A percentile compares a stretch with the other conserved stretches of the same genome.
phyloP scores from a whole-genome alignment of 768 basidiomycete genomes.

The Termitomyces sp. region DNA sequence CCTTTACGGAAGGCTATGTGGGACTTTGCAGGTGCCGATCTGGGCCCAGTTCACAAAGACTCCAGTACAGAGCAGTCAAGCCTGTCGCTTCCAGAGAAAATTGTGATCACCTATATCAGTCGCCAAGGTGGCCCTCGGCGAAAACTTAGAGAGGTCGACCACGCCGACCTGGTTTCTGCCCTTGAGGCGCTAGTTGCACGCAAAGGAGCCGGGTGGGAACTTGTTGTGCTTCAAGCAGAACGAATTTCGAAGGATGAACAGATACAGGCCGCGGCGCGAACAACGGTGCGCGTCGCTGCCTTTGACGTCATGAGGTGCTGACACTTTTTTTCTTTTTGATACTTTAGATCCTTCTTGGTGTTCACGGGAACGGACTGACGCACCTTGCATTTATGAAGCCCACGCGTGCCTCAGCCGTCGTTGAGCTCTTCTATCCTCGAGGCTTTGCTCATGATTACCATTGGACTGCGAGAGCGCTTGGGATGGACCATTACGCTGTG shows the following conservation, averaged over 20 bases:
- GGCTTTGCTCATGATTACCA: constrained; percentile 88
- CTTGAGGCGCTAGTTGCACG: constrained; percentile 46
- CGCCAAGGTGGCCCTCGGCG: constrained; percentile 54
- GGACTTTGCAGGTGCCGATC: constrained; percentile 55
- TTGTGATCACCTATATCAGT: constrained; percentile 72
- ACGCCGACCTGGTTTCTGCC: constrained; percentile 47
- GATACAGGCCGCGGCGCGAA: constrained; percentile 55
- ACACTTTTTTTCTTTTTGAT: constrained; percentile 1
- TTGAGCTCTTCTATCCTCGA: constrained; percentile 78
- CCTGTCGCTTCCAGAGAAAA: constrained; percentile 38
- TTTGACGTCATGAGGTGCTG: neutral
- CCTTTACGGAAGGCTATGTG: constrained; percentile 64
- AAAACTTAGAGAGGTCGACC: constrained; percentile 52
- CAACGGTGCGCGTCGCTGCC: constrained; percentile 50
- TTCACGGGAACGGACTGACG: constrained; percentile 80
- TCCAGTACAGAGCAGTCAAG: constrained; percentile 19
- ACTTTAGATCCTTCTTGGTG: constrained; percentile 62
- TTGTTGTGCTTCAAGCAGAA: constrained; percentile 61
- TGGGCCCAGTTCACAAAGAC: neutral
- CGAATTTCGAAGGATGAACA: constrained; percentile 74
- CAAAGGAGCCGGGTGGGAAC: constrained; percentile 47
- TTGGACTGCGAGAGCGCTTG: constrained; percentile 73
- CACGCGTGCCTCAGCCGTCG: constrained; percentile 71
- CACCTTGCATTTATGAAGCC: constrained; percentile 85
- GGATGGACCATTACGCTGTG: constrained; percentile 71